These are phyloP conservation scores for Ascochyta lentis DNA, from an alignment of 2,329 filamentous ascomycete genomes.

Conservation along the genomic window DNA sequence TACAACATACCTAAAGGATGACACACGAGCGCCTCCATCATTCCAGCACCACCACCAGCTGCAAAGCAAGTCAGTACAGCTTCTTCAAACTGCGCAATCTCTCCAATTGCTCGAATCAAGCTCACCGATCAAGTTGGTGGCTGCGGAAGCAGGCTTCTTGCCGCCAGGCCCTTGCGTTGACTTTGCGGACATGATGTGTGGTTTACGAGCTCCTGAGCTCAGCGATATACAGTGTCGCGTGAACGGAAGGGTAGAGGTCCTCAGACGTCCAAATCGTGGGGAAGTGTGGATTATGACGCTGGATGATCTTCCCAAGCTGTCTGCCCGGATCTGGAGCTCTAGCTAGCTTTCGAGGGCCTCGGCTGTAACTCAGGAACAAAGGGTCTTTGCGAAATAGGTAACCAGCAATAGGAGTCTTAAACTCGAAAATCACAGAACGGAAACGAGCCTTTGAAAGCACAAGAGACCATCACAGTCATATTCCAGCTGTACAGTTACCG, in stretches of 20 bases:
- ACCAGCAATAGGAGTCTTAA: constrained; percentile 6
- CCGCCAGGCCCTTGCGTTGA: constrained; percentile 62
- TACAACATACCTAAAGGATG: constrained; percentile 79
- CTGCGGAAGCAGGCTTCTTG: constrained; percentile 82
- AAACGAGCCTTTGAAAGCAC: constrained; percentile 15
- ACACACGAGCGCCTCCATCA: constrained; percentile 98
- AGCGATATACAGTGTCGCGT: background rate
- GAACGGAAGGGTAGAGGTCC: background rate
- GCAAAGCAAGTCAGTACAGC: constrained; percentile 27
- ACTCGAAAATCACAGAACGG: constrained; percentile 10
- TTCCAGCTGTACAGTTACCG: constrained; percentile 29
- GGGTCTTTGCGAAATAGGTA: constrained; percentile 14
- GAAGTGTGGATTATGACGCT: constrained; percentile 22
- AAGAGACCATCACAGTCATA: constrained; percentile 37
- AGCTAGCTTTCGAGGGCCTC: constrained; percentile 27
- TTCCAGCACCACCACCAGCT: constrained; percentile 96
- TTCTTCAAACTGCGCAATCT: background rate
- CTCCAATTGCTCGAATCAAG: constrained; percentile 2
- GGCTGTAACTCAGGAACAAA: constrained; percentile 29
- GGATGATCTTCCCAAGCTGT: constrained; percentile 14
- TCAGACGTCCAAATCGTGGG: background rate
- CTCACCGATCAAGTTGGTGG: constrained; percentile 89
- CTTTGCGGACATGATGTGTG: constrained; percentile 64
- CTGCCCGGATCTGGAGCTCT: constrained; percentile 22
- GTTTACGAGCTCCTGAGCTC: constrained; percentile 10